phyloP scores from a whole-genome alignment of 177 flowering plant genomes.

The Vitis hybrid region DNA sequence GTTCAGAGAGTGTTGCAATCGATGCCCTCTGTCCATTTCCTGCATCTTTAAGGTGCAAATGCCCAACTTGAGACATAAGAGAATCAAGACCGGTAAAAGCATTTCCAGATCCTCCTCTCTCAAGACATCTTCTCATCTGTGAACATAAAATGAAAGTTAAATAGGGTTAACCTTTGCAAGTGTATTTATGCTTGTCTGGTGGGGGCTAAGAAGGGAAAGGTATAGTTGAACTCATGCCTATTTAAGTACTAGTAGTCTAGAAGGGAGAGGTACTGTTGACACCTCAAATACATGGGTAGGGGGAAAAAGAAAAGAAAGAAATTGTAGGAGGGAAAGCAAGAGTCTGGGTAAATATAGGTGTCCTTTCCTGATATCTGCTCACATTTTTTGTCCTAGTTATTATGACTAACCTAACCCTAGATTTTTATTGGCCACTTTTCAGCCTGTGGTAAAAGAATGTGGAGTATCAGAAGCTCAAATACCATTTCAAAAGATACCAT shows the following conservation, averaged over 20 bases:
- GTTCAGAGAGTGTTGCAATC: conserved; percentile 74
- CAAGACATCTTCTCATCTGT: conserved; percentile 70
- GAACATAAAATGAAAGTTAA: not conserved
- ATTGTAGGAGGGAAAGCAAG: not conserved
- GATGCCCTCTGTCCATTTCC: conserved; percentile 72
- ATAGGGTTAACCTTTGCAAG: not conserved
- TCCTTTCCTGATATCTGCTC: not conserved
- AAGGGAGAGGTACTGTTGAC: not conserved
- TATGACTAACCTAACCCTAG: not conserved
- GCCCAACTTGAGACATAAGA: conserved; percentile 55
- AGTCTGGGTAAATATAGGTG: not conserved
- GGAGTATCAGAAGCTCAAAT: not conserved
- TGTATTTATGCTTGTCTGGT: not conserved
- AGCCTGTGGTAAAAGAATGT: not conserved
- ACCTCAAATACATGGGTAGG: not conserved
- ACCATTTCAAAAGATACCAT: not conserved
- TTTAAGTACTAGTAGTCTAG: not conserved
- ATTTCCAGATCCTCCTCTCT: conserved; percentile 52
- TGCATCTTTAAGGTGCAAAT: conserved; percentile 46
- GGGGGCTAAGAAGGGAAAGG: not conserved
- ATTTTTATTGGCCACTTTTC: not conserved
- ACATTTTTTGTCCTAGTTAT: not conserved
- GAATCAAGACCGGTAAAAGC: conserved; percentile 44
- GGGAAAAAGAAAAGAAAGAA: too few relatives aligned
- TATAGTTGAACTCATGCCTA: not conserved